Evolutionary conservation across 164 flowering plant genomes (phyloP).

Genomic region (Tetracentron sinense): DNA sequence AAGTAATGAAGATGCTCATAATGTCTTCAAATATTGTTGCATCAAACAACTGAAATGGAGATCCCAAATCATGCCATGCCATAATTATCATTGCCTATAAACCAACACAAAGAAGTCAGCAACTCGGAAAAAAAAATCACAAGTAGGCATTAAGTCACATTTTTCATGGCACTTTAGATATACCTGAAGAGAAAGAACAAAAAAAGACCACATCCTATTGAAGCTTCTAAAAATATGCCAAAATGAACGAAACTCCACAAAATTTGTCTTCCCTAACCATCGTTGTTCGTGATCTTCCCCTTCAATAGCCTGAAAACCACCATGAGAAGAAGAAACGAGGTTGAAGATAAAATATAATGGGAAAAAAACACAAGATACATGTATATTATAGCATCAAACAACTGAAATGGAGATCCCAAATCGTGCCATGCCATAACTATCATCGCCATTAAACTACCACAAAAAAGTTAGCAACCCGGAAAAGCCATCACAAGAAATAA

Average conservation of each 20-base stretch:
- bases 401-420: constrained; percentile 61
- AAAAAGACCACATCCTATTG: constrained; percentile 89
- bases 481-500: constrained; percentile 4
- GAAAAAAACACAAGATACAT: background rate
- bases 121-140: background rate
- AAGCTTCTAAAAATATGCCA: constrained; percentile 93
- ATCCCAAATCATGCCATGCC: constrained; percentile 77
- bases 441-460: constrained; percentile 52
- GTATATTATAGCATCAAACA: constrained; percentile 40
- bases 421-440: constrained; percentile 89
- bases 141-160: background rate
- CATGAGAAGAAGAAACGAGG: background rate
- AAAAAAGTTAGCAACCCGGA: background rate
- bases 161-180: constrained; percentile 4
- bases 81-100: constrained; percentile 82
- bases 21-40: constrained; percentile 40
- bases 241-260: constrained; percentile 90
- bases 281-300: constrained; percentile 32
- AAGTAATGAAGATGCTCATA: constrained; percentile 37
- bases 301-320: constrained; percentile 22
- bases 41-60: constrained; percentile 72
- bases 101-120: constrained; percentile 1
- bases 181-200: constrained; percentile 85
- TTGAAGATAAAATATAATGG: background rate
- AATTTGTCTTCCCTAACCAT: constrained; percentile 96